Percentiles rank a stretch among this genome's conserved stretches.
Evolutionary conservation across 148 eudicot genomes (phyloP).

Genomic region (Drosera capensis): DNA sequence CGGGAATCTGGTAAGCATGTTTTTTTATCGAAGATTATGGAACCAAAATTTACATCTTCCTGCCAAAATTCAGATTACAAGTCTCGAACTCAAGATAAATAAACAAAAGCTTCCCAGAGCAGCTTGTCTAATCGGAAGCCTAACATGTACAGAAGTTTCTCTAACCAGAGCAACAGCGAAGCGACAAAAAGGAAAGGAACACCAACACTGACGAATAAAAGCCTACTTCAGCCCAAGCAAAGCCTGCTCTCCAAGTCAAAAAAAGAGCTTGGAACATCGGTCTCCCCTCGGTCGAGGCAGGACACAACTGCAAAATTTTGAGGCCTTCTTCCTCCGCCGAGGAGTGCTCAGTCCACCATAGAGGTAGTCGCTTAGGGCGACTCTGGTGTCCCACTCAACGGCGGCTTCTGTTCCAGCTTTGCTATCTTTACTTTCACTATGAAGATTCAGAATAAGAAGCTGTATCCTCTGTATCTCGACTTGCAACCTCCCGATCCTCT

Average conservation of each 20-base stretch:
- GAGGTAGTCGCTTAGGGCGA: conserved; percentile 59
- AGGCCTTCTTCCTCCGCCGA: conserved; percentile 43
- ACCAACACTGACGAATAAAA: neutral
- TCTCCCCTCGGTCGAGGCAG: conserved; percentile 56
- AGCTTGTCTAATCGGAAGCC: conserved; percentile 17
- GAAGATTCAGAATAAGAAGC: conserved; percentile 52
- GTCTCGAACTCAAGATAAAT: neutral
- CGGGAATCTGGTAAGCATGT: too few species aligned
- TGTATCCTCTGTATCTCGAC: conserved; percentile 76
- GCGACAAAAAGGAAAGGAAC: neutral
- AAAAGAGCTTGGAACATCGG: conserved; percentile 15
- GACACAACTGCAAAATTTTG: conserved; percentile 58
- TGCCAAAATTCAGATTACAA: conserved; percentile 1
- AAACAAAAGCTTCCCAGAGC: neutral
- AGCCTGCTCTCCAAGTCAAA: neutral
- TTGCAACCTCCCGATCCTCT: conserved; percentile 79
- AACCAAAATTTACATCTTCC: too few species aligned
- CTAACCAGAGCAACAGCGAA: too few species aligned
- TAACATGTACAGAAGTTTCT: conserved; percentile 21
- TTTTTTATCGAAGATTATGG: too few species aligned
- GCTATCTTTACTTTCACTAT: conserved; percentile 23
- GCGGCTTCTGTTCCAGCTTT: conserved; percentile 25
- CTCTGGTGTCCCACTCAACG: conserved; percentile 37
- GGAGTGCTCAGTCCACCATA: conserved; percentile 40
- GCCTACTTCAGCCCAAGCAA: too few species aligned